Evolutionary conservation across 371 early-diverging fungal genomes (phyloP), one percentile per base, ranked within the genome.

Genomic region (Haplosporangium sp.): DNA sequence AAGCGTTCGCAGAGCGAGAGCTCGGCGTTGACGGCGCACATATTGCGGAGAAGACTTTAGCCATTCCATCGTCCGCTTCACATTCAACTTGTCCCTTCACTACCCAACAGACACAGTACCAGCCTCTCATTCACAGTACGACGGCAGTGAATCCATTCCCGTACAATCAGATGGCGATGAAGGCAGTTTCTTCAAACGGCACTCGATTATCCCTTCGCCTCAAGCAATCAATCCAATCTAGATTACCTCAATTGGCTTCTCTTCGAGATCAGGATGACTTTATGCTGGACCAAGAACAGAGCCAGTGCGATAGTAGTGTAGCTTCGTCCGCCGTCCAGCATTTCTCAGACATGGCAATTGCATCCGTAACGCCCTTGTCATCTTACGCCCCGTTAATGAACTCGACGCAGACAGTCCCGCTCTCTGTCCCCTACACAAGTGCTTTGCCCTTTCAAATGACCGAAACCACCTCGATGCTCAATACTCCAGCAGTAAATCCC

Each of bases 311-410:
- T 6, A 14, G 10, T n/a, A 46, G 11, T 46, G 10, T n/a, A n/a
- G 46, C 46, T 5, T 41, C 52, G 6, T 53, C 62, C 2, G 51
- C 42, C 16, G 21, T 16, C 20, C 52, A 46, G n/a, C 53, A 11
- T 16, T 52, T 62, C 45, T 63, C 63, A 2, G 20, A 63, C 43
- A 38, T 47, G 55, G 37, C 10, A 5, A 46, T 40, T n/a, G 29
- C 43, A 10, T 18, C 63, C 20, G 9, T 55, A 45, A 14, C 36
- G 21, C 14, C 62, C 12, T 29, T 41, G 21, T 13, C 6, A 18
- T 23, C 45, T 23, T 43, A 29, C 40, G 23, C 36, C 51, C 11
- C 41, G 11, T 46, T 12, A n/a, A 46, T 46, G 16, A 46, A 46
- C 46, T 46, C 46, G 16, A 46, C n/a, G 5, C n/a, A 46, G 46